Evolutionary conservation across 345 rosid genomes (phyloP), one percentile per base, ranked within the genome.

Genomic region (Arabidopsis suecica): DNA sequence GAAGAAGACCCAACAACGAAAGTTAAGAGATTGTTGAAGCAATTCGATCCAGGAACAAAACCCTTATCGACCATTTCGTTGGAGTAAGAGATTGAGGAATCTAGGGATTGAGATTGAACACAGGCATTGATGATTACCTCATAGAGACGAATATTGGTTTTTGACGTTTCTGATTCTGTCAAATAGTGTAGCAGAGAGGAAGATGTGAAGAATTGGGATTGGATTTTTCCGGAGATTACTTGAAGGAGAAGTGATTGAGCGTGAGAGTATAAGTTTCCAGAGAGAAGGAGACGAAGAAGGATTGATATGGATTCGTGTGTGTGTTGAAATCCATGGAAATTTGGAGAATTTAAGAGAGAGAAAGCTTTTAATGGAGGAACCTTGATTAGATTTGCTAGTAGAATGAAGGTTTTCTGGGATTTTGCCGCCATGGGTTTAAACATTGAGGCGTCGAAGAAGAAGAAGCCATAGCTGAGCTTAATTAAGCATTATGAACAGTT

Each of bases 191-290:
- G 78, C 7, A 85, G 83, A 77, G 93, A 81, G 2, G 80, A 55
- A 8, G 81, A 42, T 30, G 86, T 82, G 84, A 86, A 80, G 78
- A 71, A 79, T 7, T 77, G 64, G 6, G 88, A 83, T 30, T 83
- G 59, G 69, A 85, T 83, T 69, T 68, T 86, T 10, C 86, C 78
- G n/a, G 86, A 77, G 49, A 89, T 77, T 0, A 82, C 50, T 68
- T 79, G 87, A 0, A 85, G 82, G 11, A 89, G 65, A 38, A 91
- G 80, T 5, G 84, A 80, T 14, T 85, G 91, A 18, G 84, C 88
- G 37, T 84, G 82, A 5, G 77, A 71, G 23, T 58, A 66, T 75
- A 77, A 18, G 74, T 82, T 79, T 47, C 79, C 79, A 42, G 74
- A 57, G 69, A 87, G 82, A 61, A 89, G 84, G 73, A 78, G 79